These are phyloP conservation scores for Cytidiella melzeri DNA, from an alignment of 768 basidiomycete species.

Conservation along the genomic window DNA sequence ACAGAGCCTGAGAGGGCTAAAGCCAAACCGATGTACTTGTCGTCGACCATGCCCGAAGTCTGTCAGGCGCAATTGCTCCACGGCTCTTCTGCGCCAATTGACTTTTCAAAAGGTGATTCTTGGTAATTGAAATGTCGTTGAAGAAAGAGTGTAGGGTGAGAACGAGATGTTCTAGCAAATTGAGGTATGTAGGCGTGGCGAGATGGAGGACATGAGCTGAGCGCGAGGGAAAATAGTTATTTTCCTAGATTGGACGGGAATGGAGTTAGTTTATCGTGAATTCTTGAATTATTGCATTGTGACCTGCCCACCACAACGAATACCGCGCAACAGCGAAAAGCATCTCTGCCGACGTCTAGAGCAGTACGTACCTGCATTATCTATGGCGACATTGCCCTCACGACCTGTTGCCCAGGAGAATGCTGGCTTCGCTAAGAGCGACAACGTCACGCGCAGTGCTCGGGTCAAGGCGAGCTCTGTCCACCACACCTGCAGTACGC, in stretches of 20 bases:
- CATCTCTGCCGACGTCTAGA: too few relatives aligned
- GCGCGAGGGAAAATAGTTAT: background rate
- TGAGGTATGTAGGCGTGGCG: background rate
- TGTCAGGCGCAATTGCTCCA: background rate
- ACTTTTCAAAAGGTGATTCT: background rate
- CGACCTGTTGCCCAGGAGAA: background rate
- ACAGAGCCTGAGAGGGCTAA: conserved; percentile 82
- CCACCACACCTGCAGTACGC: conserved; percentile 1
- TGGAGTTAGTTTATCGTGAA: background rate
- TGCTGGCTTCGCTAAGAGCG: conserved; percentile 1
- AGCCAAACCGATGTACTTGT: conserved; percentile 91
- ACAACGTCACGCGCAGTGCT: background rate
- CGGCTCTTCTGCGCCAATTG: background rate
- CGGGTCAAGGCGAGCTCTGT: background rate
- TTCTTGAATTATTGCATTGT: background rate
- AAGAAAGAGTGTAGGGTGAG: background rate
- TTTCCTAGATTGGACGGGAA: background rate
- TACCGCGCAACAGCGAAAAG: too few relatives aligned
- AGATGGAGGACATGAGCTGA: background rate
- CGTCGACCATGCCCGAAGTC: conserved; percentile 58
- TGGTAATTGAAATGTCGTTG: background rate
- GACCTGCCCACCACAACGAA: too few relatives aligned
- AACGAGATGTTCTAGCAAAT: background rate
- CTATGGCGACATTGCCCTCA: background rate
- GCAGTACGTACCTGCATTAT: background rate